Evolutionary conservation across 177 flowering plant species (phyloP), one percentile per base, ranked within the genome.

Genomic region (Vitis hybrid): DNA sequence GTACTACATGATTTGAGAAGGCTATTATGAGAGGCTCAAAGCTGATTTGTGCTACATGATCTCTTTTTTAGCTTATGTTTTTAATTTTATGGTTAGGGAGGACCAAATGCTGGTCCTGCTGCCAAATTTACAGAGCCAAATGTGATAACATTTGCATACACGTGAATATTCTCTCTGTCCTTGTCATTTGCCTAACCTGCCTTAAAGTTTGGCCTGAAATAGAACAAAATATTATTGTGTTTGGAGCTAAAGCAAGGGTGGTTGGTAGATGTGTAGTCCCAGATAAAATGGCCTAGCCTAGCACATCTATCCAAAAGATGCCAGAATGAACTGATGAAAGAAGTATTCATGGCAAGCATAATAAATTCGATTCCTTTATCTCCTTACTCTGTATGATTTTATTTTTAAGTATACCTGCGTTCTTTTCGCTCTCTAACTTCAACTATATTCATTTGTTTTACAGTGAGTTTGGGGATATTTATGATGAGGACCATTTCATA

Each of bases 401-500:
- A 10, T 59, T 59, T 21, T 11, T 59, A 9, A 2, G 26, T 5
- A 59, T 22, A 15, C 29, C 2, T 26, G 15, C 3, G 29, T 60
- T 13, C 15, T 10, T 11, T 26, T 33, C 11, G 21, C 29, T 9
- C 39, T 64, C 14, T 31, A 63, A 10, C 14, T 26, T 48, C 21
- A 55, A 8, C 60, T 21, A 56, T n/a, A 26, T 55, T 51, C 55
- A 72, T 39, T 21, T 68, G 7, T 55, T 73, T 64, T 68, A 15
- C 87, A 94, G 98, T 75, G 74, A 68, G 10, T 94, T 94, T 74
- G 82, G 82, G 56, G 97, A 94, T 68, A 89, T 94, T 60, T 94
- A 87, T 78, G 92, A 92, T 70, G 92, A 78, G 65, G 82, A 88
- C 39, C 89, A 90, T 79, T 94, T 94, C 69, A 82, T 90, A 70